Base-by-base conservation (phyloP, 441 rosid species). In the Hypseocharis bilobata region DNA sequence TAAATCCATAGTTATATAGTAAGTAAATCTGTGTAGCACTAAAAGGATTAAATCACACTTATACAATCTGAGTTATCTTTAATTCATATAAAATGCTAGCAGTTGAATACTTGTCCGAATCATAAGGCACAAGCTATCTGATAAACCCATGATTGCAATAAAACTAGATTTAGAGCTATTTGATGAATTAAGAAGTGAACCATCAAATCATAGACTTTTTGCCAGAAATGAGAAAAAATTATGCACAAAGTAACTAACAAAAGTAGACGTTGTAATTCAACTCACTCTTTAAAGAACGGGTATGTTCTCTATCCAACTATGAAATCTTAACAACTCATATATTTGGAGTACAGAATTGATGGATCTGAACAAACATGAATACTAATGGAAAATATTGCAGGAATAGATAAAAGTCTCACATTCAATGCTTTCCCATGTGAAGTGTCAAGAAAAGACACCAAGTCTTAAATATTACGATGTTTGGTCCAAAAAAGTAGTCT, bases 401-500 rank as follows among this genome's bases (percentile, higher is more conserved):
- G 56, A 49, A 23, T 8, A n/a, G 58, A 10, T 29, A 20, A 8
- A n/a, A 22, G 58, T 10, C 58, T 6, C 40, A 34, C 10, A 34
- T 34, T 34, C 40, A 34, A 22, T 20, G 58, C 16, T 2, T 52
- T 22, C 58, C 29, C 40, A 34, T 34, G 25, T 52, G 3, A 20
- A 52, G 58, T n/a, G 14, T 23, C 27, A 23, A 22, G 27, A 52
- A n/a, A 23, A 23, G 58, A 23, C 22, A 52, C 14, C 58, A 34
- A 10, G 27, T 20, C 2, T 29, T 29, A 4, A 14, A 57, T 14
- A 27, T 57, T n/a, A 57, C 27, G 20, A 57, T 27, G 62, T 57
- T 57, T 57, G 38, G 38, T 52, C 58, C 58, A 52, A 6, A 23
- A 52, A 47, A 52, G 29, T 14, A 52, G 14, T 52, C 58, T 25